These are phyloP conservation scores for Ramaria sp. DNA, from an alignment of 768 basidiomycete species.

Conservation along the genomic window DNA sequence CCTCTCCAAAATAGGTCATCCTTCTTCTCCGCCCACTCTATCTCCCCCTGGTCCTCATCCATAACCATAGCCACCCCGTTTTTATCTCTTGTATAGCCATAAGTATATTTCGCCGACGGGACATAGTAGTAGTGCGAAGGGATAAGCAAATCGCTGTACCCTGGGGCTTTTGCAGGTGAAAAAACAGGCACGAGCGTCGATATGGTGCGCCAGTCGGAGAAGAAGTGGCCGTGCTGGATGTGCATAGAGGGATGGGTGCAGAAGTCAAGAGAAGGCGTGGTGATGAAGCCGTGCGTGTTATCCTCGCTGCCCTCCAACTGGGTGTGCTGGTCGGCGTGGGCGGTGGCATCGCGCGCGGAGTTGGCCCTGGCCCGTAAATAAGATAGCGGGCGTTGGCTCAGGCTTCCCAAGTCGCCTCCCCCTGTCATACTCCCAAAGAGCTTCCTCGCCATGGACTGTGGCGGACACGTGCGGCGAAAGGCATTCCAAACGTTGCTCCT, in stretches of 20 bases:
- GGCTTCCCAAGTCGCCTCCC: too few relatives aligned
- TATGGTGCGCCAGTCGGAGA: conserved; percentile 91
- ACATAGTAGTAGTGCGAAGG: conserved; percentile 92
- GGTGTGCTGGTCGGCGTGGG: too few relatives aligned
- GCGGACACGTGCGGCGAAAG: conserved; percentile 79
- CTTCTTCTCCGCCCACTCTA: conserved; percentile 80
- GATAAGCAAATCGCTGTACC: conserved; percentile 85
- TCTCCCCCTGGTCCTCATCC: conserved; percentile 77
- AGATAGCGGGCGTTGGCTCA: too few relatives aligned
- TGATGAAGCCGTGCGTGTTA: conserved; percentile 37
- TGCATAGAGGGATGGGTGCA: conserved; percentile 77
- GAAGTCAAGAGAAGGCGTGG: conserved; percentile 51
- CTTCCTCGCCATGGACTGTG: conserved; percentile 44
- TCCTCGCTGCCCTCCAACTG: not conserved
- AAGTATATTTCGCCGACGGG: conserved; percentile 77
- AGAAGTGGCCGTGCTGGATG: conserved; percentile 88
- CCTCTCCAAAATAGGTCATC: conserved; percentile 91
- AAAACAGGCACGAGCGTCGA: conserved; percentile 87
- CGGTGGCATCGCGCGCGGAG: too few relatives aligned
- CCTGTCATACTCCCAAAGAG: not conserved
- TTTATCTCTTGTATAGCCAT: conserved; percentile 65
- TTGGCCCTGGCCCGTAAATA: too few relatives aligned
- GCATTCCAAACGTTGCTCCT: conserved; percentile 89
- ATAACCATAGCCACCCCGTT: conserved; percentile 53
- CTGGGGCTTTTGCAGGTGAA: conserved; percentile 78